Base-by-base conservation (phyloP, 139 green algal species). In the Raphidocelis subcapitata region DNA sequence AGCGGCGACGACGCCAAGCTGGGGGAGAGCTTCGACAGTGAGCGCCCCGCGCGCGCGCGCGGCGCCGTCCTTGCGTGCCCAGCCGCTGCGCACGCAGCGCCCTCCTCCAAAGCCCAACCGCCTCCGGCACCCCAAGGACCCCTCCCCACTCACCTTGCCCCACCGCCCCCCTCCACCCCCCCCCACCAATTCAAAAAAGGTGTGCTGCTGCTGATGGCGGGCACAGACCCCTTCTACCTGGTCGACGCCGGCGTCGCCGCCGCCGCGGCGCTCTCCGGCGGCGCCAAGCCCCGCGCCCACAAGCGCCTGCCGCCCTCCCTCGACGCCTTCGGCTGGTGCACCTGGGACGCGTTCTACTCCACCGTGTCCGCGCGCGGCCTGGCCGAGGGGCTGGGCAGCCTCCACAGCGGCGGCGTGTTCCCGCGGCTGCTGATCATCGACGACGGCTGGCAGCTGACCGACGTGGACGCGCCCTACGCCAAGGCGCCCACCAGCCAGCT, bases 271-370 rank as follows among this genome's bases (percentile, higher is more conserved):
- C 75, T 92, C 28, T 94, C 86, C 15, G 92, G 91, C 29, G 81
- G 79, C 31, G 90, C 87, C 16, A 70, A 62, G 16, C 86, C 85
- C 0, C 77, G 89, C 69, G 54, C 75, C 67, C 65, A 82, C 2
- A 97, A 97, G 82, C 21, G 69, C 26, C 67, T 95, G 55, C 95
- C 95, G 0, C 67, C 77, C 49, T 90, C 84, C 14, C 61, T 97
- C 37, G 92, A 99, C 67, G 82, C 86, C 20, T 99, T 99, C 87
- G 95, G 94, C 28, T 97, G 93, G 93, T 97, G 92, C 86, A 96
- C 95, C 15, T 99, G 95, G 95, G 94, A 99, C 77, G 92, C 94
- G 12, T 99, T 99, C 77, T 99, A 98, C 86, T 90, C 75, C 24
- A 80, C 79, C 2, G 95, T 99, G 10, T 94, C 84, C 51, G 91